Evolutionary conservation across 108 stramenopile genomes (phyloP).

Genomic region (Skeletonema potamos): DNA sequence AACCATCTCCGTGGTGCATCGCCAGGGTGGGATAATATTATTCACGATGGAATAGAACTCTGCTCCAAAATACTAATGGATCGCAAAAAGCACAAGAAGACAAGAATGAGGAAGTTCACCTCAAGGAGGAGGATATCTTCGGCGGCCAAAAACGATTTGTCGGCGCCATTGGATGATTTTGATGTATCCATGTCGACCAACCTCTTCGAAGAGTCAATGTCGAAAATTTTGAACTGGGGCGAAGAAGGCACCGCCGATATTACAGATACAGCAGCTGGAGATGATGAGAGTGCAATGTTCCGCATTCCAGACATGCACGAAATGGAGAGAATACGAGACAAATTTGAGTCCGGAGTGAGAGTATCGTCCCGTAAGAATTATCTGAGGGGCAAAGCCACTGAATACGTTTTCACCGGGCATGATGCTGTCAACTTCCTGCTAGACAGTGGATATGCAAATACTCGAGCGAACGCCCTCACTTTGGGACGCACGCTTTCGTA

Average conservation of each 20-base stretch:
- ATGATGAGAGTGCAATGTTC: background rate
- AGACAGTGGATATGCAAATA: slow-evolving; percentile 18
- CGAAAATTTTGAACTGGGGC: background rate
- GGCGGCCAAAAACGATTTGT: background rate
- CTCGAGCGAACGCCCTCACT: slow-evolving; percentile 46
- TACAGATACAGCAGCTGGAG: background rate
- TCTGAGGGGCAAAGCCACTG: background rate
- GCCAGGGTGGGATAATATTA: too few species aligned
- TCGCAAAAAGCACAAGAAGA: background rate
- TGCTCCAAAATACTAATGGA: background rate
- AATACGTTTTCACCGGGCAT: slow-evolving; percentile 16
- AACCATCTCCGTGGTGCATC: too few species aligned
- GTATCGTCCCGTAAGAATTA: background rate
- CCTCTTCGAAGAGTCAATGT: background rate
- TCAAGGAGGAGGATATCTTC: background rate
- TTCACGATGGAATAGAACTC: too few species aligned
- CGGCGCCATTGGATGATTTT: background rate
- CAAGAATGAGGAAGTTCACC: background rate
- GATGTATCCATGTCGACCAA: background rate
- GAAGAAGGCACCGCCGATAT: background rate
- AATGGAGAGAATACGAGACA: background rate
- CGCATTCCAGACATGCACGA: background rate
- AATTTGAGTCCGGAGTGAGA: background rate
- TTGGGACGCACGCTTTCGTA: slow-evolving; percentile 44
- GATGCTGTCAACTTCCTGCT: slow-evolving; percentile 58